Evolutionary conservation across 2,329 filamentous ascomycete genomes (phyloP).

Genomic region (Lasiodiplodia hormozganensis): DNA sequence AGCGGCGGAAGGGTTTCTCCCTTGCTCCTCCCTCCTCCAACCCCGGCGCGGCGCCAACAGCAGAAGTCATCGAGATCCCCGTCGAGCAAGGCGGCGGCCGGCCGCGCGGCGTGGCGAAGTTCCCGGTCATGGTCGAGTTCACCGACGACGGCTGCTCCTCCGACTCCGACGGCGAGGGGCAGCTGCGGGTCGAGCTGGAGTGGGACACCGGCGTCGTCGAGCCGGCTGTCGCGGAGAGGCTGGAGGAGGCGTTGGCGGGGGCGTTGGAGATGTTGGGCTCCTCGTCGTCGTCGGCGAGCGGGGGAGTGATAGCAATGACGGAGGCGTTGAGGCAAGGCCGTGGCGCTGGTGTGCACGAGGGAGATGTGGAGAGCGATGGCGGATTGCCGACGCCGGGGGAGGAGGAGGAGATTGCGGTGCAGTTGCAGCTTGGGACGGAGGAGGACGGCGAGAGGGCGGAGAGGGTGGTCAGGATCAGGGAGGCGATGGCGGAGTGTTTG

Average conservation of each 20-base stretch:
- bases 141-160: constrained; percentile 26
- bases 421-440: background rate
- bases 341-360: too few relatives aligned
- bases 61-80: background rate
- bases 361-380: background rate
- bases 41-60: too few relatives aligned
- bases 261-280: constrained; percentile 13
- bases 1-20: background rate
- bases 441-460: background rate
- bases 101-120: constrained; percentile 25
- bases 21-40: too few relatives aligned
- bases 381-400: constrained; percentile 1
- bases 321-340: constrained; percentile 7
- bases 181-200: constrained; percentile 24
- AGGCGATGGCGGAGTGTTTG: constrained; percentile 15
- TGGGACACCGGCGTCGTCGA: constrained; percentile 5
- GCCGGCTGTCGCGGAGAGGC: background rate
- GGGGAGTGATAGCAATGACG: too few relatives aligned
- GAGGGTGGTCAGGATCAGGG: constrained; percentile 4
- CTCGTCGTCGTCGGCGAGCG: too few relatives aligned
- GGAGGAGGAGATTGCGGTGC: constrained; percentile 1
- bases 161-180: too few relatives aligned
- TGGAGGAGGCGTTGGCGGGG: constrained; percentile 3
- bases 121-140: constrained; percentile 31
- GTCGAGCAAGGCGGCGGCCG: background rate